Conservation (phyloP, 2,329 filamentous ascomycete species). For the Endoconidiophora laricicola region DNA sequence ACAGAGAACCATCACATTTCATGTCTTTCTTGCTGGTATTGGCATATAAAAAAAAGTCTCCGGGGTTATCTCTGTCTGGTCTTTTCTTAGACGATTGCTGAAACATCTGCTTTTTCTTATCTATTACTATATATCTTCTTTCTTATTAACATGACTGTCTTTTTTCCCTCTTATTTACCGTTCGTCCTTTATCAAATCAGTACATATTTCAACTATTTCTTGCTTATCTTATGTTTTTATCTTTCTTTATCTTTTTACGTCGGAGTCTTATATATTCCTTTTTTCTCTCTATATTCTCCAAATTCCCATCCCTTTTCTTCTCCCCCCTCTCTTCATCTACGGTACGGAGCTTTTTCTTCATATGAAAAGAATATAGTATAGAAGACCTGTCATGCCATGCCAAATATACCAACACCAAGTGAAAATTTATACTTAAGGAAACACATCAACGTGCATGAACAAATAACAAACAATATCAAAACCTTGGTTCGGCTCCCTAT, state of each 20-base stretch:
- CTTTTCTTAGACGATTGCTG: background rate
- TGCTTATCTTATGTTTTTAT: no score
- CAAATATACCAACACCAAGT: no score
- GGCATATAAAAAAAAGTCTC: no score
- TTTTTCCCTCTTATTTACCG: background rate
- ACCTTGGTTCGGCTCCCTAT: no score
- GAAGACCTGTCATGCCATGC: no score
- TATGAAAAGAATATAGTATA: no score
- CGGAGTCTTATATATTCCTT: background rate
- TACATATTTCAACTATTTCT: background rate
- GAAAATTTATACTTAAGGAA: no score
- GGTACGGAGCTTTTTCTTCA: background rate
- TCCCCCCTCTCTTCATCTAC: background rate
- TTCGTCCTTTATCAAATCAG: background rate
- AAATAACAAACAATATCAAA: no score
- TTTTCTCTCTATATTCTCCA: background rate
- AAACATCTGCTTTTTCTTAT: background rate
- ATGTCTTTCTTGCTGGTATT: no score
- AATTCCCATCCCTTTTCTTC: background rate
- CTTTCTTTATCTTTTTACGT: background rate
- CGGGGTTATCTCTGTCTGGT: background rate
- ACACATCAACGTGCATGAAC: no score
- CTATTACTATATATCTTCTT: background rate
- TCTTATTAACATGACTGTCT: background rate
- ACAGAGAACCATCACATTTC: background rate